Evolutionary conservation across 352 stramenopile genomes (phyloP), one percentile per base, ranked within the genome.

Genomic region (Globisporangium cederbergense): DNA sequence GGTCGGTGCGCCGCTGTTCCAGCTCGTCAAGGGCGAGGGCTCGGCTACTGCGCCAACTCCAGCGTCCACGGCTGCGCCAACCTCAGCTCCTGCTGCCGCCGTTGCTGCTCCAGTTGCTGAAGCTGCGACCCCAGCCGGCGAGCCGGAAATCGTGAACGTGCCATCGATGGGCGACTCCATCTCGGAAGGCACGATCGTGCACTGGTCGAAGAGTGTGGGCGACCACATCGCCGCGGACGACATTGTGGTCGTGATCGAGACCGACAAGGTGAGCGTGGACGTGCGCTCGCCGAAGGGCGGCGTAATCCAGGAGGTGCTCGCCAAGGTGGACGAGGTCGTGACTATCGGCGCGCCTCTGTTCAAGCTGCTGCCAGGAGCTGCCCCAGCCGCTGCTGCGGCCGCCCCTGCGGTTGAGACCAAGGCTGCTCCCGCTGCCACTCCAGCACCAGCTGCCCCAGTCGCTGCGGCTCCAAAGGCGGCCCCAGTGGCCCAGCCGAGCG

Each of bases 161-260:
- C 90, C 89, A 42, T 91, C 84, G 0, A 95, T 97, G 81, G 90
- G 89, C 32, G 95, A 99, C 70, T 99, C 95, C 64, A 99, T 99
- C 74, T 98, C 95, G 6, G 96, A 99, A 73, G 98, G 97, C 62
- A 99, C 96, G 13, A 88, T 99, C 64, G 96, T 99, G 18, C 85
- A 98, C 70, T 98, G 97, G 81, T 81, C 88, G 62, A 97, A 98
- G 75, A 71, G 80, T 25, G 75, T 81, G 10, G 97, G 97, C 40
- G 96, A 99, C 72, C 85, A 86, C 20, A 91, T 98, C 38, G 74
- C 88, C 14, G 83, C 83, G 25, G 97, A 99, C 74, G 96, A 99
- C 47, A 95, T 99, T 16, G 90, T 99, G 0, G 80, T 98, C 11
- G 89, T 98, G 22, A 86, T 99, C 16, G 97, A 99, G 81, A 99